Evolutionary conservation across 2,329 filamentous ascomycete genomes (phyloP), one percentile per base, ranked within the genome.

Genomic region (Hypomyces rosellus): DNA sequence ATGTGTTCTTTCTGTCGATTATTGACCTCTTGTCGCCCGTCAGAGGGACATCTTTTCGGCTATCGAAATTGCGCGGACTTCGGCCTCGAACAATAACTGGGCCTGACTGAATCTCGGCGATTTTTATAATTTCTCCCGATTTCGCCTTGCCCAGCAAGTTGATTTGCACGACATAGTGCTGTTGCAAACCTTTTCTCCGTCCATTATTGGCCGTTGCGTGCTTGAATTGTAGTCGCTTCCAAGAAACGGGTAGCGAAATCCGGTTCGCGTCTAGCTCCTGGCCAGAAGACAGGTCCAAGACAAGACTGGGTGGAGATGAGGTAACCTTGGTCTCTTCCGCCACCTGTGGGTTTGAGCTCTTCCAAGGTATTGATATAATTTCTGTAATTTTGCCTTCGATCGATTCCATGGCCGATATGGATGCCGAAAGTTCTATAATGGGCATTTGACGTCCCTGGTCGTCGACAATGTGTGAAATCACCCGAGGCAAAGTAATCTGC

Each of bases 201-300:
- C 92, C 92, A 64, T 97, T 97, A 66, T 97, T 97, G 46, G 92
- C 92, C 1, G 92, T 97, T 2, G 92, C 92, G 59, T 96, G 93
- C 62, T 95, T 88, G 68, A 97, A 97, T 67, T 97, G 92, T 51
- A 97, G 71, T 48, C 92, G 78, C 68, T 96, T 96, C 92, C 92
- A 97, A 34, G 89, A 85, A 48, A 96, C 85, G 1, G 90, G 88
- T 51, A 96, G 82, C 37, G 82, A 88, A 8, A 92, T 84, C 50
- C 84, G 86, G 50, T 88, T 84, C 1, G 85, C 85, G 62, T 95
- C 90, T 34, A 95, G 78, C 75, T 73, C 89, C 73, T 82, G 80
- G 16, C 78, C 81, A 25, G 73, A 70, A 46, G 69, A 66, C 4
- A 83, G 64, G 58, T 85, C 81, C 22, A 85, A 64, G 1, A 75